A percentile compares a stretch with the other conserved stretches of the same genome.
These are phyloP conservation scores for Leucosporidium creatinivorum DNA, from an alignment of 768 basidiomycete genomes.

Conservation along the genomic window DNA sequence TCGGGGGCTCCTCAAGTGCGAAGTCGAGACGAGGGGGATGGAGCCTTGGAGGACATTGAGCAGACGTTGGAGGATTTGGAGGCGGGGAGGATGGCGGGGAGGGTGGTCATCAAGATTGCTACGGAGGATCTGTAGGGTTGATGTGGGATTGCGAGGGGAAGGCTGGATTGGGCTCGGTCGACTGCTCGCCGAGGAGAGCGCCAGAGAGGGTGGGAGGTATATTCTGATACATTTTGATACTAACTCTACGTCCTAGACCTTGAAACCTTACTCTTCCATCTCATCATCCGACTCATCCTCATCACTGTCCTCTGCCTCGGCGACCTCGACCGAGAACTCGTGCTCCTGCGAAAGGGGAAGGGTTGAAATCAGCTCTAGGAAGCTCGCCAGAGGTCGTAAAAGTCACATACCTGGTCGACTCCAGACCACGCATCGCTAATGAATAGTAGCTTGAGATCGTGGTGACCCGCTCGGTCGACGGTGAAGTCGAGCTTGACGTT, in stretches of 20 bases:
- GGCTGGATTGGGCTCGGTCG: no score
- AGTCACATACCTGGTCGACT: not conserved
- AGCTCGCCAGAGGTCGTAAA: not conserved
- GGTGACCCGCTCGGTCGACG: constrained; percentile 62
- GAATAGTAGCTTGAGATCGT: constrained; percentile 74
- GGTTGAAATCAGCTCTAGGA: not conserved
- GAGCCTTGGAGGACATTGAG: no score
- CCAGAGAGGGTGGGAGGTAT: no score
- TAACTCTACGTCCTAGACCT: no score
- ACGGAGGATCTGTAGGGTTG: no score
- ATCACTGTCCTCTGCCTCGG: constrained; percentile 12
- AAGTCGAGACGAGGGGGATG: no score
- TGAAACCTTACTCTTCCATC: constrained; percentile 4
- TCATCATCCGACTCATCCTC: constrained; percentile 13
- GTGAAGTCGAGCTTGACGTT: constrained; percentile 81
- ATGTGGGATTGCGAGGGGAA: no score
- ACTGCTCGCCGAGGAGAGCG: no score
- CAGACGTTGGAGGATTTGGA: not conserved
- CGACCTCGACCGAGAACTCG: constrained; percentile 5
- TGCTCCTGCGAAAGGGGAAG: not conserved
- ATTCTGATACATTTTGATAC: no score
- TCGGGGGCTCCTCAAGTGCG: no score
- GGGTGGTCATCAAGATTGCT: no score
- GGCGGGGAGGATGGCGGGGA: no score
- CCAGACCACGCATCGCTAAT: constrained; percentile 55